phyloP scores from a whole-genome alignment of 1,284 basidiomycete genomes.

The Puccinia hordei region DNA sequence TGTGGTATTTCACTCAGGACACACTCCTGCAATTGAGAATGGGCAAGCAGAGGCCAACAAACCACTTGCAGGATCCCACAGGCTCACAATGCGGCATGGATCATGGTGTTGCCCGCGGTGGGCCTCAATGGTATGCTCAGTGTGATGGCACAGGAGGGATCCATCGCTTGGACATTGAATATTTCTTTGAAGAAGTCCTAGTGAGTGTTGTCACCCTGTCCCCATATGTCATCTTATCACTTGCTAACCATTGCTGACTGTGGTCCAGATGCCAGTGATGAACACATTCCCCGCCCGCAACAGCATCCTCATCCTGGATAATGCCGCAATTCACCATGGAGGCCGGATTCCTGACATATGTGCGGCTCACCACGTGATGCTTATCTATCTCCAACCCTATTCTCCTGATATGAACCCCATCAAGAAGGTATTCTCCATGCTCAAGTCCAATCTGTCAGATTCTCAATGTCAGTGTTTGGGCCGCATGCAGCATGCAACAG shows the following conservation, averaged over 20 bases:
- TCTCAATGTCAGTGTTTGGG: too few species aligned
- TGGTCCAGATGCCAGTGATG: not conserved
- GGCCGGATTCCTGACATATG: not conserved
- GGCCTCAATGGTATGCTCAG: not conserved
- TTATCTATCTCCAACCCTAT: not conserved
- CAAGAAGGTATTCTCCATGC: not conserved
- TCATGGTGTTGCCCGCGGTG: not conserved
- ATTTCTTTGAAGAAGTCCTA: not conserved
- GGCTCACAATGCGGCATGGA: not conserved
- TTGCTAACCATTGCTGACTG: not conserved
- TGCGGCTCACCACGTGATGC: not conserved
- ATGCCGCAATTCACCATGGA: not conserved
- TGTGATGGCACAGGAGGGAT: not conserved
- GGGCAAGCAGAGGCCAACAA: too few species aligned
- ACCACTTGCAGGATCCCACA: not conserved
- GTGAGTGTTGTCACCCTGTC: not conserved
- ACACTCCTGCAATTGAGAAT: not conserved
- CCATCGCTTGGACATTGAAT: not conserved
- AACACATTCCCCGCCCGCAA: conserved; percentile 8
- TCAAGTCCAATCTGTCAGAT: too few species aligned
- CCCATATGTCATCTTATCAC: too few species aligned
- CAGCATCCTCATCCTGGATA: not conserved
- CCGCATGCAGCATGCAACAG: too few species aligned
- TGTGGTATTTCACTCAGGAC: not conserved
- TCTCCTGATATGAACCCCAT: conserved; percentile 8